phyloP scores from a whole-genome alignment of 306 rosid genomes.

The Cucumis melo region DNA sequence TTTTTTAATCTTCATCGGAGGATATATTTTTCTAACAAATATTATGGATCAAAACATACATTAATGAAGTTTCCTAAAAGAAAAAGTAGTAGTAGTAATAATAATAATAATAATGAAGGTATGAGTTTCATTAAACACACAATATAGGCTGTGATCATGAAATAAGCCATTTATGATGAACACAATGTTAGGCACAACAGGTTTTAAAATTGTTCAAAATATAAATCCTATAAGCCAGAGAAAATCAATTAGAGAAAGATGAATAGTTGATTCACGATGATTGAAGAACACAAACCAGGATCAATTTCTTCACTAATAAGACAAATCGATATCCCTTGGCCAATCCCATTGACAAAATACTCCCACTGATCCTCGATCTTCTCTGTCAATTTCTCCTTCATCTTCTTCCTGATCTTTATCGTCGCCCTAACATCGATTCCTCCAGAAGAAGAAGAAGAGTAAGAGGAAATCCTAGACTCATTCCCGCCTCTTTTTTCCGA shows the following conservation, averaged over 20 bases:
- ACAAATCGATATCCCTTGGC: conserved; percentile 68
- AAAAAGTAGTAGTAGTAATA: too few species aligned
- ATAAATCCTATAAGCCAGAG: neutral
- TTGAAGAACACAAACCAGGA: conserved; percentile 33
- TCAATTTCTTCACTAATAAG: conserved; percentile 62
- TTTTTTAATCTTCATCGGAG: neutral
- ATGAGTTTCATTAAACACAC: neutral
- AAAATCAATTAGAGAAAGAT: neutral
- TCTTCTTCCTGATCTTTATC: conserved; percentile 61
- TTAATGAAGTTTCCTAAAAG: too few species aligned
- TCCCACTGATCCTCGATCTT: conserved; percentile 72
- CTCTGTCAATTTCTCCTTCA: conserved; percentile 50
- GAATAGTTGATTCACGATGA: neutral
- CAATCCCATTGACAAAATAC: conserved; percentile 53
- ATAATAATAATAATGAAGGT: neutral
- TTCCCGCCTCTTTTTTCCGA: conserved; percentile 23
- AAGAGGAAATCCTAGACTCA: conserved; percentile 13
- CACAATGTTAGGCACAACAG: neutral
- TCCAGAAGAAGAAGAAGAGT: conserved; percentile 16
- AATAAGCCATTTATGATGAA: neutral
- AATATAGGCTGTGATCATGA: neutral
- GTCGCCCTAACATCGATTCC: conserved; percentile 47
- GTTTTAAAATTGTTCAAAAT: neutral
- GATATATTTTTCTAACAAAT: neutral
- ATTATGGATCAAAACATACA: neutral